Evolutionary conservation across 805 yeast species (phyloP).

Genomic region (Ogataea wickerhamii): DNA sequence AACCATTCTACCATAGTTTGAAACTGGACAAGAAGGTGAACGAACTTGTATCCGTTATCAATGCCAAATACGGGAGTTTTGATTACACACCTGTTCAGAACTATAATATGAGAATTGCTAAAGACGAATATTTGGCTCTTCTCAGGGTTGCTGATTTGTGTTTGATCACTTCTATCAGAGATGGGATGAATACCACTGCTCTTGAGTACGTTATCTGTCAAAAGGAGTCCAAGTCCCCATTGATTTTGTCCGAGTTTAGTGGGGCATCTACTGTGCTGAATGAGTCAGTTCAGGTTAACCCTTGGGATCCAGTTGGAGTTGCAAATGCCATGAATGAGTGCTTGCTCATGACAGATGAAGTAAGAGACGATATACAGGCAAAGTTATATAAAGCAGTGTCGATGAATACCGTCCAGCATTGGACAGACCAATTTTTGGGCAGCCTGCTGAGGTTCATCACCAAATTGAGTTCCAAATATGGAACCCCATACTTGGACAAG

Average conservation of each 20-base stretch:
- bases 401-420: conserved; percentile 68
- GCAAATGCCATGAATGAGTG: conserved; percentile 78
- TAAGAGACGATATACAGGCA: conserved; percentile 44
- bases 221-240: conserved; percentile 66
- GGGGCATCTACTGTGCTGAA: conserved; percentile 74
- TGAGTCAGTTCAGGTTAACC: conserved; percentile 82
- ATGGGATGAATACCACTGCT: conserved; percentile 95
- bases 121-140: conserved; percentile 85
- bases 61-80: conserved; percentile 78
- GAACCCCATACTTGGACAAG: conserved; percentile 80
- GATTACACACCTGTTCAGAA: conserved; percentile 87
- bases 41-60: conserved; percentile 78
- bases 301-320: conserved; percentile 95
- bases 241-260: conserved; percentile 87
- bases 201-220: conserved; percentile 89
- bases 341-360: conserved; percentile 49
- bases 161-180: conserved; percentile 84
- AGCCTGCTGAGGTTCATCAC: conserved; percentile 32
- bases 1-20: conserved; percentile 57
- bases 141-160: conserved; percentile 88
- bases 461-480: conserved; percentile 42
- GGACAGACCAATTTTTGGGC: conserved; percentile 66
- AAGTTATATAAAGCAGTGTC: conserved; percentile 62
- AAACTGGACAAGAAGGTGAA: conserved; percentile 77
- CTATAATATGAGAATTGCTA: conserved; percentile 83